phyloP scores from a whole-genome alignment of 208 protist species.

The Trypanosoma boissoni region DNA sequence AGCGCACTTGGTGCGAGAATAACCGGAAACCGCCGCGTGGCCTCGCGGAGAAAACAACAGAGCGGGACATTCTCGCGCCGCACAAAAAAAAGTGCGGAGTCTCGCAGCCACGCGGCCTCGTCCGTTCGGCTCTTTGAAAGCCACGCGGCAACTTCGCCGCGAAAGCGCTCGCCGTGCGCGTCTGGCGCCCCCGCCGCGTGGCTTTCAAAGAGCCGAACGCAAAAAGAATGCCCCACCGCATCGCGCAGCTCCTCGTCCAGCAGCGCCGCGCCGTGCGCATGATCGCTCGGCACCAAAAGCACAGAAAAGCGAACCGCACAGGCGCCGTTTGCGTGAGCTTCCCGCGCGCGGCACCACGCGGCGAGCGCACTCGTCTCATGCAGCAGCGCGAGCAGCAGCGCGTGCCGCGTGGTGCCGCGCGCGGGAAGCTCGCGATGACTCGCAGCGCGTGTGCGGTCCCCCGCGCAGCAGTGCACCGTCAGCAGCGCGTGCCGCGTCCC shows the following conservation, averaged over 20 bases:
- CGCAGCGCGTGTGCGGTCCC: slow-evolving; percentile 11
- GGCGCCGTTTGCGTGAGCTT: slow-evolving; percentile 9
- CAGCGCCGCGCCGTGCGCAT: slow-evolving; percentile 49
- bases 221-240: slow-evolving; percentile 44
- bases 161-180: background rate
- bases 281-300: slow-evolving; percentile 69
- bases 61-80: slow-evolving; percentile 59
- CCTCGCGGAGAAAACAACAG: slow-evolving; percentile 59
- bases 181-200: background rate
- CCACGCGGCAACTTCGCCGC: background rate
- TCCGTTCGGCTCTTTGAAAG: background rate
- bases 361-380: slow-evolving; percentile 54
- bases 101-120: slow-evolving; percentile 25
- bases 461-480: background rate
- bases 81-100: slow-evolving; percentile 51
- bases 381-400: slow-evolving; percentile 48
- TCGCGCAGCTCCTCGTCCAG: slow-evolving; percentile 41
- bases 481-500: background rate
- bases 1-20: slow-evolving; percentile 39
- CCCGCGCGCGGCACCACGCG: slow-evolving; percentile 38
- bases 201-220: slow-evolving; percentile 43
- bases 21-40: slow-evolving; percentile 58
- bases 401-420: slow-evolving; percentile 36
- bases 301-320: slow-evolving; percentile 47
- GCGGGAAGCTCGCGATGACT: slow-evolving; percentile 26